phyloP scores from a whole-genome alignment of 2,329 filamentous ascomycete genomes.

The Neofusicoccum parvum region DNA sequence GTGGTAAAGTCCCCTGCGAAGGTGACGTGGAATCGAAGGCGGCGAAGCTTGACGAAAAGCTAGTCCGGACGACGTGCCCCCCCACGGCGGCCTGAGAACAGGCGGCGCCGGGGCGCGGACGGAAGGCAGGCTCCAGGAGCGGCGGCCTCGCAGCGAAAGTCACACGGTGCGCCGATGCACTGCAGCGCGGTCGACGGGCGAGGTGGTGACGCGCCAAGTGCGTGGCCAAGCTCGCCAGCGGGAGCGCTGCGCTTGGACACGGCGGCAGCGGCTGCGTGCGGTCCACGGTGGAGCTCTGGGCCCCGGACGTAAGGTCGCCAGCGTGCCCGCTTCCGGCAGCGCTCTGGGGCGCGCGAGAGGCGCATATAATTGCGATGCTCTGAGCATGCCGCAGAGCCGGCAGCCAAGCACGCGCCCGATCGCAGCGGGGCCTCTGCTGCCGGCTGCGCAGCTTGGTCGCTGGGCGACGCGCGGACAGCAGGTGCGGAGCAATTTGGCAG shows the following conservation, averaged over 20 bases:
- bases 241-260: conserved; percentile 13
- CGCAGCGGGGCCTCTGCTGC: conserved; percentile 1
- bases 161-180: background rate
- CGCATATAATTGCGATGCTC: conserved; percentile 4
- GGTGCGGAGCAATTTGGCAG: background rate
- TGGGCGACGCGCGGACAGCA: conserved; percentile 17
- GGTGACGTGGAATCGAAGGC: conserved; percentile 5
- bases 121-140: background rate
- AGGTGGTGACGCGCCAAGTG: background rate
- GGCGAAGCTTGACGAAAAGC: conserved; percentile 18
- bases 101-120: background rate
- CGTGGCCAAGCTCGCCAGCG: background rate
- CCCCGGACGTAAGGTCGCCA: background rate
- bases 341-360: background rate
- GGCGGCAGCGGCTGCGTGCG: conserved; percentile 7
- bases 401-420: background rate
- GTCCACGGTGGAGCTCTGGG: background rate
- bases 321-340: background rate
- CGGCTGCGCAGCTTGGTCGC: background rate
- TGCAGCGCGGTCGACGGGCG: background rate
- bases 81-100: background rate
- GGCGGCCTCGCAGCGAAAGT: background rate
- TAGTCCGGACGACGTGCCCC: background rate
- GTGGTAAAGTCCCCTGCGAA: conserved; percentile 3
- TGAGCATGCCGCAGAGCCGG: background rate